Percentiles rank a stretch among this genome's conserved stretches.
Conservation (phyloP, 257 asterid genomes). For the Thymus mandschuricus region DNA sequence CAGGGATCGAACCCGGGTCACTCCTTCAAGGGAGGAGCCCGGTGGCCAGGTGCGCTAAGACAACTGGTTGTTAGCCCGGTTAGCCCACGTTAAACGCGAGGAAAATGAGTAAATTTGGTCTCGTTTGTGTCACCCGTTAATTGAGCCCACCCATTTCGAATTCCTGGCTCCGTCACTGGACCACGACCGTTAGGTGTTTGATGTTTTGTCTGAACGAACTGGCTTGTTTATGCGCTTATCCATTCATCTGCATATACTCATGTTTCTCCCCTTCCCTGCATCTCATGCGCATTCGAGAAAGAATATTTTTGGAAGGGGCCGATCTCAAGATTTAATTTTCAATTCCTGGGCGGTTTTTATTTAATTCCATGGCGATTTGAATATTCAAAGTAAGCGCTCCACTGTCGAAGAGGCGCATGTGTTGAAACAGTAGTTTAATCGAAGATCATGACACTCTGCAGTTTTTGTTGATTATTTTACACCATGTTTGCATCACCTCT, state of each 20-base stretch:
- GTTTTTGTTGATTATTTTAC: conserved; percentile 21
- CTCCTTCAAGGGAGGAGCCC: too few relatives aligned
- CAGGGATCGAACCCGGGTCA: too few relatives aligned
- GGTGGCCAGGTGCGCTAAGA: too few relatives aligned
- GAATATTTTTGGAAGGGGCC: not conserved
- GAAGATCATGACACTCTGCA: conserved; percentile 34
- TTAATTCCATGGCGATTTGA: conserved; percentile 2
- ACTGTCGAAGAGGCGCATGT: too few relatives aligned
- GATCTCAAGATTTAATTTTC: not conserved
- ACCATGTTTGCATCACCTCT: conserved; percentile 34
- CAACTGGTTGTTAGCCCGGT: too few relatives aligned
- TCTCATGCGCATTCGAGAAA: not conserved
- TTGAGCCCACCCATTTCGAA: too few relatives aligned
- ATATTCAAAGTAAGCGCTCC: conserved; percentile 49
- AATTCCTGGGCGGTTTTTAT: not conserved
- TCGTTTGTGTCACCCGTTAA: too few relatives aligned
- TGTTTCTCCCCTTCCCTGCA: not conserved
- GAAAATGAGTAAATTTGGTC: too few relatives aligned
- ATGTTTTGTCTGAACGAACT: conserved; percentile 15
- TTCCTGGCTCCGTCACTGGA: too few relatives aligned
- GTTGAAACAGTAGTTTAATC: too few relatives aligned
- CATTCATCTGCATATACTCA: not conserved
- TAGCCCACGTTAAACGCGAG: too few relatives aligned
- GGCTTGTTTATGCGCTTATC: not conserved
- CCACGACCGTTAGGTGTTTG: conserved; percentile 26